These are phyloP conservation scores for Suhomyces tanzawaensis DNA, from an alignment of 805 yeast genomes.

Conservation along the genomic window DNA sequence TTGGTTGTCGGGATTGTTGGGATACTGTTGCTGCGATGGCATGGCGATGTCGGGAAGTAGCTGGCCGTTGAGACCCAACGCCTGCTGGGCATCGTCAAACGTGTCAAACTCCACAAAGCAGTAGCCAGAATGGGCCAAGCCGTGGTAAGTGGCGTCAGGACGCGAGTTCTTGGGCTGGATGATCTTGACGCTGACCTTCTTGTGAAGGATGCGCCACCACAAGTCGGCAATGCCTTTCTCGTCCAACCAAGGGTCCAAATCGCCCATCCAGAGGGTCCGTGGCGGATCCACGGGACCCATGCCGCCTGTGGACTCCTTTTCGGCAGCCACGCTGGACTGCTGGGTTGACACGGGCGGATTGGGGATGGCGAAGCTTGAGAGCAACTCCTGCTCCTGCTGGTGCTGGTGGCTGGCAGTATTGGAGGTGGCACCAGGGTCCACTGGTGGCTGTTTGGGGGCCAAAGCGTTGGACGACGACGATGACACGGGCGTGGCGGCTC, in stretches of 20 bases:
- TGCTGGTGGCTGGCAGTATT: slow-evolving; percentile 41
- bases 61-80: slow-evolving; percentile 63
- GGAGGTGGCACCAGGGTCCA: slow-evolving; percentile 15
- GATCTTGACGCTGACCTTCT: slow-evolving; percentile 61
- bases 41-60: slow-evolving; percentile 56
- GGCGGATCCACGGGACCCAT: slow-evolving; percentile 42
- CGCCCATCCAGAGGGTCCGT: slow-evolving; percentile 86
- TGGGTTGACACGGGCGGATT: slow-evolving; percentile 41
- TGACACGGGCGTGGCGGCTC: background rate
- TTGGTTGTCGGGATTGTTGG: slow-evolving; percentile 44
- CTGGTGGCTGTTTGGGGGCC: slow-evolving; percentile 1
- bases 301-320: slow-evolving; percentile 10
- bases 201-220: slow-evolving; percentile 59
- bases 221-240: slow-evolving; percentile 52
- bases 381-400: slow-evolving; percentile 43
- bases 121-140: slow-evolving; percentile 52
- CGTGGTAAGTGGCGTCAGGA: slow-evolving; percentile 20
- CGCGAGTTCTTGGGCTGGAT: slow-evolving; percentile 46
- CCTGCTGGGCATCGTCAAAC: slow-evolving; percentile 67
- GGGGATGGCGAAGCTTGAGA: slow-evolving; percentile 38
- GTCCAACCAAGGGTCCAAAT: slow-evolving; percentile 75
- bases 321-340: slow-evolving; percentile 33
- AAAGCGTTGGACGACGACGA: slow-evolving; percentile 3
- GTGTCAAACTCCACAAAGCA: slow-evolving; percentile 75
- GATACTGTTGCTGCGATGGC: slow-evolving; percentile 41